Evolutionary conservation across 1,139 yeast species (phyloP), one percentile per base, ranked within the genome.

Genomic region (Ogataea hybrid): DNA sequence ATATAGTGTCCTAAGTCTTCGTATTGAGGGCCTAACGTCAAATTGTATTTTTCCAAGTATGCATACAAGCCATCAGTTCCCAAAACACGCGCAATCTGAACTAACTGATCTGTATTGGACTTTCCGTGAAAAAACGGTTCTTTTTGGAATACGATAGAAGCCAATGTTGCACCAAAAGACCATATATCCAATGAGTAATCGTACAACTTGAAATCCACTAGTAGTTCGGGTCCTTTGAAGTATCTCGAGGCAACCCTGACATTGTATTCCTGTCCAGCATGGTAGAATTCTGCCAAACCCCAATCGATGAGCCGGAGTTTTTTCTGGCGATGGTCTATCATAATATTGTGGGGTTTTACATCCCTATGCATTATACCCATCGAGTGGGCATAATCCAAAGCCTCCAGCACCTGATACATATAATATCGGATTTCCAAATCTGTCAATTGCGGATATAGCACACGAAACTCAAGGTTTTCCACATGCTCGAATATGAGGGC

Each of bases 351-450:
- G 5, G 94, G 94, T 63, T 84, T 84, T 35, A 84, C 92, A 60
- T 84, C 94, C 58, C 94, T 69, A 61, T 84, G 94, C 73, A 84
- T 82, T 43, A 84, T 83, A 18, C 94, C 94, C 84, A 82, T 82
- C 3, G 88, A 81, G 64, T 84, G 94, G 37, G 84, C 79, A 61
- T 75, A 84, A 61, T 84, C 87, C 53, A 84, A 69, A 8, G 92
- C 94, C 48, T 75, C 75, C 50, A 84, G 69, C 43, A 84, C 68
- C 61, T 83, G 83, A 42, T 75, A 78, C 69, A 84, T 79, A 59
- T 84, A 84, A 63, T 71, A 82, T 58, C 83, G 82, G 46, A 84
- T 76, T 56, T 84, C 92, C 28, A 68, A 59, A 42, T 77, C 70
- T 16, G 79, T 70, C 51, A 84, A 79, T 41, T 77, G 75, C 29